Evolutionary conservation across 1,139 yeast genomes (phyloP).

Genomic region (Pichia sp.): DNA sequence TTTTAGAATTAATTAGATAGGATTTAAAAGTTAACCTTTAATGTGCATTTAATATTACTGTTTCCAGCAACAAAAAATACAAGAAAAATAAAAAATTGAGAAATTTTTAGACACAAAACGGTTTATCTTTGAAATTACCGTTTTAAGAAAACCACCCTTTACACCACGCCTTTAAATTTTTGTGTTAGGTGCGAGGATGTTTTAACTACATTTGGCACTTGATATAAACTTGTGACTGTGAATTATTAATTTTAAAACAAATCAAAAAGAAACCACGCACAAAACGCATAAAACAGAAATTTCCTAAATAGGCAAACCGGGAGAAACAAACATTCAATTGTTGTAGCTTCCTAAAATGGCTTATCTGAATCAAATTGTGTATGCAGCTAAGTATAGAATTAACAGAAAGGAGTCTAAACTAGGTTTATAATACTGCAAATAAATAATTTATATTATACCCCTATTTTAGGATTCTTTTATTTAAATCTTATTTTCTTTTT

Average conservation of each 20-base stretch:
- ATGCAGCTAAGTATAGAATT: too few species aligned
- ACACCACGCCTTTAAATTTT: neutral
- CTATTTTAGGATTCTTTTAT: too few species aligned
- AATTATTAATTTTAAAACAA: neutral
- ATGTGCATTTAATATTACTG: too few species aligned
- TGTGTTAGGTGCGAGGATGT: constrained; percentile 5
- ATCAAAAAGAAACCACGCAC: neutral
- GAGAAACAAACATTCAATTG: neutral
- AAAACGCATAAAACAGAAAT: neutral
- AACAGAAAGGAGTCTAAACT: too few species aligned
- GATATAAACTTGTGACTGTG: constrained; percentile 2
- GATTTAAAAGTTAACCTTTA: too few species aligned
- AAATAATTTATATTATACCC: too few species aligned
- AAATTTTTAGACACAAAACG: too few species aligned
- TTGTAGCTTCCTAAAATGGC: constrained; percentile 8
- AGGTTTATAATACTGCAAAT: neutral
- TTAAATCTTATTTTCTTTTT: neutral
- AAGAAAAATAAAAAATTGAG: too few species aligned
- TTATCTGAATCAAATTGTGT: constrained; percentile 2
- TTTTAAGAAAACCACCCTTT: too few species aligned
- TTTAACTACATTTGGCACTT: neutral
- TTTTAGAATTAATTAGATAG: too few species aligned
- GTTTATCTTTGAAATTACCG: too few species aligned
- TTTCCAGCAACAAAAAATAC: too few species aligned
- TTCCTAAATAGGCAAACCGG: constrained; percentile 1